These are phyloP conservation scores for Microglena sp. DNA, from an alignment of 139 green algal genomes.

Conservation along the genomic window DNA sequence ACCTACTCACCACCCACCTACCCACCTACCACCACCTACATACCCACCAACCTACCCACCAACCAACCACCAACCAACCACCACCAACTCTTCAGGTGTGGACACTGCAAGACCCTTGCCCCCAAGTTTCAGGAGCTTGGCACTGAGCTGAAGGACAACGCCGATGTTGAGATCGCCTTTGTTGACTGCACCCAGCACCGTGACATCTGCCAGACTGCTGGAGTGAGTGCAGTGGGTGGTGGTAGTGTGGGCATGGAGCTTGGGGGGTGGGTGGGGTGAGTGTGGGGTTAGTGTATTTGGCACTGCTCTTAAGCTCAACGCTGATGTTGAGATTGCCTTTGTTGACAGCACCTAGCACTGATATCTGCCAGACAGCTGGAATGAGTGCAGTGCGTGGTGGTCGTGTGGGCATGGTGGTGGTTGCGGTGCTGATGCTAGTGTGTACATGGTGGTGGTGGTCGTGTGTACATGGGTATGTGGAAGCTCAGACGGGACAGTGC, in stretches of 20 bases:
- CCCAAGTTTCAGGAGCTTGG: constrained; percentile 45
- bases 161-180: constrained; percentile 37
- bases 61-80: background rate
- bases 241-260: background rate
- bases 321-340: constrained; percentile 37
- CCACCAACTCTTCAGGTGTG: constrained; percentile 12
- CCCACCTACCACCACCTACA: background rate
- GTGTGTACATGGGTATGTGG: no score
- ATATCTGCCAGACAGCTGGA: constrained; percentile 42
- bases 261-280: no score
- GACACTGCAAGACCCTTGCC: constrained; percentile 64
- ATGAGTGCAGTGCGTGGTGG: constrained; percentile 12
- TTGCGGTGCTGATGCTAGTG: no score
- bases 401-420: background rate
- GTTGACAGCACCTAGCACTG: constrained; percentile 53
- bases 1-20: background rate
- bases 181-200: constrained; percentile 55
- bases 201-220: constrained; percentile 40
- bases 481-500: no score
- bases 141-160: constrained; percentile 19
- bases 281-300: constrained; percentile 19
- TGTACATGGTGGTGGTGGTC: no score
- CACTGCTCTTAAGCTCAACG: constrained; percentile 19
- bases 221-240: constrained; percentile 18
- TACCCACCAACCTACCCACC: background rate